Evolutionary conservation across 495 filamentous ascomycete genomes (phyloP).

Genomic region (Talaromyces ruber): DNA sequence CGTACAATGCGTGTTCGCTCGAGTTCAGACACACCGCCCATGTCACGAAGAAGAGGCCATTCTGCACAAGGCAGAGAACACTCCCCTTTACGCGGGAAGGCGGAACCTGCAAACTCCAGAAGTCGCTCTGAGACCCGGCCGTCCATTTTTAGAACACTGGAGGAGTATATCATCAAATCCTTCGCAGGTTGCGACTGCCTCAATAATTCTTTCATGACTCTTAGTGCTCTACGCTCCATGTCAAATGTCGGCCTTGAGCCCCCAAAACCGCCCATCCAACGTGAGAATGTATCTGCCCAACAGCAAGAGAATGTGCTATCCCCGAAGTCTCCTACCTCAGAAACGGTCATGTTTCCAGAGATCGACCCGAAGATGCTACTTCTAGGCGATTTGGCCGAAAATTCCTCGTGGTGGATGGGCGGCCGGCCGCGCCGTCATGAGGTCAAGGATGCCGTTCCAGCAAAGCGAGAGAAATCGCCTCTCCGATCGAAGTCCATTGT

Average conservation of each 20-base stretch:
- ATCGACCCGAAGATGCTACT: constrained; percentile 72
- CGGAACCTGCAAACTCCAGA: neutral
- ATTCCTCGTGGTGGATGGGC: constrained; percentile 78
- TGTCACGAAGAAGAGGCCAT: constrained; percentile 12
- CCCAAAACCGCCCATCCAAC: constrained; percentile 23
- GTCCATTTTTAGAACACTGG: constrained; percentile 58
- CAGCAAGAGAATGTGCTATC: constrained; percentile 10
- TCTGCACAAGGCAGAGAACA: constrained; percentile 10
- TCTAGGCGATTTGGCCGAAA: constrained; percentile 73
- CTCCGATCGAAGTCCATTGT: constrained; percentile 29
- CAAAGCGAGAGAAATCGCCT: constrained; percentile 20
- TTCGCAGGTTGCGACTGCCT: constrained; percentile 64
- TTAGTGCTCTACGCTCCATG: constrained; percentile 22
- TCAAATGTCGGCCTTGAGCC: constrained; percentile 13
- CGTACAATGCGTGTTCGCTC: constrained; percentile 18
- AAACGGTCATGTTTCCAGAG: constrained; percentile 33
- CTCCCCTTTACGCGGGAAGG: neutral
- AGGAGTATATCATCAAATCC: constrained; percentile 63
- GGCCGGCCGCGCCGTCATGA: constrained; percentile 26
- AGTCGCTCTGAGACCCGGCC: constrained; percentile 10
- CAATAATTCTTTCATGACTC: constrained; percentile 59
- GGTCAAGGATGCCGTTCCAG: constrained; percentile 14
- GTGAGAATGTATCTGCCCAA: neutral
- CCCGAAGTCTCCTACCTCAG: constrained; percentile 9
- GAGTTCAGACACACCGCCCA: constrained; percentile 21